Base-by-base conservation (phyloP, 257 asterid genomes). In the Rubia yunnanensis region DNA sequence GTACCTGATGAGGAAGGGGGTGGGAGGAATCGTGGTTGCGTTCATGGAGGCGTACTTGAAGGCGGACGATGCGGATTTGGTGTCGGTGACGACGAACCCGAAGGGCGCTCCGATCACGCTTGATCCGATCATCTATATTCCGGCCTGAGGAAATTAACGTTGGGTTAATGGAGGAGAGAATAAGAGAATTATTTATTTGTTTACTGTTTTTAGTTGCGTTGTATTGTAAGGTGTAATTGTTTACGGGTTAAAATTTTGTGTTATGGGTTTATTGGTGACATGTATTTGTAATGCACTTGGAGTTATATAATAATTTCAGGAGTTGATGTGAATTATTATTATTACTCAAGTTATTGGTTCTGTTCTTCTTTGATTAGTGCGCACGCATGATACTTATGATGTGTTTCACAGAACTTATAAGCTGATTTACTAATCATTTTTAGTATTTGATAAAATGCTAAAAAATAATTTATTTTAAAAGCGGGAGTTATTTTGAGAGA, bases 1-100 rank as follows among this genome's bases (percentile, higher is more conserved):
- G 60, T 76, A 72, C 27, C 59, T 75, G 73, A 80, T 86, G 89
- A 86, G 87, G 68, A 81, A 80, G 50, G 84, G 84, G 5, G 81
- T 78, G 11, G 96, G 83, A 48, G 96, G 95, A 65, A 78, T 86
- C 67, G 80, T 84, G 1, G 95, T 86, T 59, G 84, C 92, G 38
- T 89, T 86, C 70, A 76, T 86, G 38, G 66, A 86, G 65, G 92
- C 86, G 72, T 85, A 84, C 71, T 79, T 89, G 90, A 78, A 64
- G 31, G 82, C 70, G 32, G 76, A 81, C 28, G 54, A 54, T 18
- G 50, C 59, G 38, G 65, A 71, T 72, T 77, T 86, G 24, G 65
- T 68, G 5, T 66, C 67, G 5, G 74, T 88, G 36, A 82, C 78
- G 20, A 73, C 68, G 72, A 60, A 46, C 26, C 88, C 94, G 0